Base-by-base conservation (phyloP, 257 asterid species). In the Pogostemon cablin region DNA sequence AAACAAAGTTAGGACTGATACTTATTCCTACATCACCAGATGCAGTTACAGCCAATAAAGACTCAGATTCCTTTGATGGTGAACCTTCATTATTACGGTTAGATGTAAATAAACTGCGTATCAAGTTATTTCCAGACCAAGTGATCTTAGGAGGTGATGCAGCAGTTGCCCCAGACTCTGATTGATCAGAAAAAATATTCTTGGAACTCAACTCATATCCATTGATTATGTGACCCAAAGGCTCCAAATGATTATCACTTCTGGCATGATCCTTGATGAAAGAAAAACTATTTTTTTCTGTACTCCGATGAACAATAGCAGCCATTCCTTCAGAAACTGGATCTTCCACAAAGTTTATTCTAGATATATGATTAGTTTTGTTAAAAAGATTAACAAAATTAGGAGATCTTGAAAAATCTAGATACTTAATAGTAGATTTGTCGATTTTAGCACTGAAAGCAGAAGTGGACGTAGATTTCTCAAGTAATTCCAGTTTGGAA, bases 401-500 rank as follows among this genome's bases (percentile, higher is more conserved):
- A 32, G 90, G 91, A 77, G 92, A 74, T 74, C 75, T 82, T 11
- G 76, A 57, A 65, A 79, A 78, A 54, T 81, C 82, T 77, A 85
- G 67, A 3, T 86, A 73, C 76, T 70, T 84, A 49, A 81, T 68
- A 44, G 78, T 74, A 60, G 86, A 78, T 61, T 48, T 75, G 81
- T 85, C 92, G 71, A 88, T 67, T 82, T 75, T 85, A 67, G 86
- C 75, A 75, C 83, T 77, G 73, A 81, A 79, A 62, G 82, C 62
- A 79, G 96, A 84, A 78, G 86, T 73, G 40, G 75, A 78, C 39
- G 91, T 81, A 80, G 95, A 87, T 70, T 78, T 84, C 80, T 86
- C 85, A 78, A 93, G 87, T 38, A 65, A 75, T 11, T 82, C 86
- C 73, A 91, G 88, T 77, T 87, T 91, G 53, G 91, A 86, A 80